Base-by-base conservation (phyloP, 2,329 filamentous ascomycete genomes). In the Berkeleyomyces basicola region DNA sequence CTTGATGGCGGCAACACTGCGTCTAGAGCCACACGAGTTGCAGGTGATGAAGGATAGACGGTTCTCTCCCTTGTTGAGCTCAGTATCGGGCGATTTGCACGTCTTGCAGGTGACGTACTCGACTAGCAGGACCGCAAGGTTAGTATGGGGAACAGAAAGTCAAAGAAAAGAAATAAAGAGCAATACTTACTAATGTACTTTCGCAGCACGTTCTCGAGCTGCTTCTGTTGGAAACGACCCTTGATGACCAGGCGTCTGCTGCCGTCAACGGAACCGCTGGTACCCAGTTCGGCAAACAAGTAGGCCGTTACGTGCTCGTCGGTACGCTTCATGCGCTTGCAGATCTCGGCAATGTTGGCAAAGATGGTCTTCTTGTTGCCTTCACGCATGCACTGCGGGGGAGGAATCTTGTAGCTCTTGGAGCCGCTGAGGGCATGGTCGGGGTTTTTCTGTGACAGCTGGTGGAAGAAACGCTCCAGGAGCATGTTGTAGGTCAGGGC, bases 281-380 rank as follows among this genome's bases (percentile, higher is more conserved):
- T 99, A 80, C 93, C 93, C 84, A 99, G 82, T 76, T 99, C 93
- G 68, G 93, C 91, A 76, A 99, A 96, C 67, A 99, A 78, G 79
- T 96, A 97, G 70, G 92, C 87, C 61, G 90, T 97, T 68, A 99
- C 88, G 78, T 96, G 93, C 77, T 99, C 93, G 72, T 97, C 92
- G 67, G 88, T 91, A 74, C 93, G 85, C 85, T 99, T 99, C 91
- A 99, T 97, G 70, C 92, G 85, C 82, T 96, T 96, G 82, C 90
- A 95, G 71, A 99, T 97, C 74, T 99, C 93, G 73, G 90, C 84
- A 72, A 99, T 93, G 79, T 99, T 99, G 79, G 92, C 93, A 72
- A 99, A 99, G 72, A 99, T 96, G 66, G 93, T 99, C 86, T 95
- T 95, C 84, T 96, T 95, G 85, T 99, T 99, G 74, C 93, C 93